Evolutionary conservation across 257 asterid species (phyloP).

Genomic region (Solanum clarkiae): DNA sequence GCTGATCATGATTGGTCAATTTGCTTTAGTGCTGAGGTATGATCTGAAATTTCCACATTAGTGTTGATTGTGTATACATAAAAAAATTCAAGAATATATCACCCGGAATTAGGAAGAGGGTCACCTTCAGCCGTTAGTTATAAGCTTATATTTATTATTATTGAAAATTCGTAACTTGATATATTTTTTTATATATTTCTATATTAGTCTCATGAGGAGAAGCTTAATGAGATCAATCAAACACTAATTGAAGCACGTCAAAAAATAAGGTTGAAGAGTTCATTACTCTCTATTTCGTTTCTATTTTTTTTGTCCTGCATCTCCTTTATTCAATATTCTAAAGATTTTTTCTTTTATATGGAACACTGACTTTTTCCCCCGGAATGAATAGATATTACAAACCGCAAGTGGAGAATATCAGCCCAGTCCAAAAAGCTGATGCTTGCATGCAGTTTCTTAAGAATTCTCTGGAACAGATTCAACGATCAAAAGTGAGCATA

Average conservation of each 20-base stretch:
- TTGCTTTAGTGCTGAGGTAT: conserved; percentile 47
- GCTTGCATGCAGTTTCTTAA: conserved; percentile 38
- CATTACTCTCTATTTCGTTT: neutral
- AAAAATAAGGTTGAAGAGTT: conserved; percentile 36
- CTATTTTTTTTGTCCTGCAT: neutral
- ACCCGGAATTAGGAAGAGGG: neutral
- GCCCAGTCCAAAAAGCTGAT: conserved; percentile 40
- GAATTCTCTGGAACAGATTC: conserved; percentile 33
- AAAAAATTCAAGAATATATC: neutral
- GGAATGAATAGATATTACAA: conserved; percentile 21
- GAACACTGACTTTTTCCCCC: neutral
- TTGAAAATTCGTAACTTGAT: neutral
- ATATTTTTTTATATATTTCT: neutral
- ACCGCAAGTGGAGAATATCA: conserved; percentile 33
- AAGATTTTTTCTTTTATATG: neutral
- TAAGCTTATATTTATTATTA: neutral
- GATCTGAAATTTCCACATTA: neutral
- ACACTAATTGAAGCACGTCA: conserved; percentile 29
- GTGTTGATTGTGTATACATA: neutral
- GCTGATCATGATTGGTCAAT: conserved; percentile 6
- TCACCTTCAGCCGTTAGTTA: neutral
- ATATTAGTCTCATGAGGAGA: conserved; percentile 40
- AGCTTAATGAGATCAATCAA: conserved; percentile 32
- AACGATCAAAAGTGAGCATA: conserved; percentile 21
- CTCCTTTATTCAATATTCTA: neutral